Evolutionary conservation across 352 stramenopile genomes (phyloP), one percentile per base, ranked within the genome.

Genomic region (Phytophthora syringae): DNA sequence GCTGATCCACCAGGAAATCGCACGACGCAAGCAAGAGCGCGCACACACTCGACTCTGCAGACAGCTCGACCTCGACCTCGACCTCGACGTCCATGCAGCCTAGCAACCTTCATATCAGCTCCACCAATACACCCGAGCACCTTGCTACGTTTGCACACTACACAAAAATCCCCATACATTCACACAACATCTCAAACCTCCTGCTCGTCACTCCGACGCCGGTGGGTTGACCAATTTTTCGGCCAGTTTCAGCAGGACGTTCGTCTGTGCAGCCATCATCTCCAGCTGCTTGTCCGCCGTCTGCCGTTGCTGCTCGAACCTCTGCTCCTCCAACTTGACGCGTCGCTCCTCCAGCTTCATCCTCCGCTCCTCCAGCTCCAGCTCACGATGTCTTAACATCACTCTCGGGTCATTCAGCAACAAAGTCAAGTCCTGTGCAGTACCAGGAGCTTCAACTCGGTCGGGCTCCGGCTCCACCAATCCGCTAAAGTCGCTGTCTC

Each of bases 1-100:
- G n/a, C 58, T 76, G 34, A 86, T 90, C 53, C 70, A 80, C 50
- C 73, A 90, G 40, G 81, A 88, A 51, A 90, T 90, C 44, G 28
- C 60, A 42, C 67, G 57, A 0, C 72, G 73, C 21, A 83, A 86
- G 48, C 79, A 86, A 20, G 63, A 78, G 24, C 63, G 71, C 12
- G 76, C 77, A 15, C 58, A 67, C 42, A 16, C 18, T 7, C 45
- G 44, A 24, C 66, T 74, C 21, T 48, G 49, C 20, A 52, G 18
- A 37, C 37, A 70, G 34, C 48, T 72, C 9, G 30, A 58, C 30
- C 7, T 50, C 44, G 48, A 74, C 24, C n/a, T n/a, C n/a, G n/a
- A n/a, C n/a, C n/a, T n/a, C n/a, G n/a, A n/a, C n/a, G 34, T 63
- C 11, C 64, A 67, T 39, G 43, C 51, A 47, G 53, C 61, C 15